phyloP scores from a whole-genome alignment of 2,329 filamentous ascomycete genomes.

The Seiridium unicorne region DNA sequence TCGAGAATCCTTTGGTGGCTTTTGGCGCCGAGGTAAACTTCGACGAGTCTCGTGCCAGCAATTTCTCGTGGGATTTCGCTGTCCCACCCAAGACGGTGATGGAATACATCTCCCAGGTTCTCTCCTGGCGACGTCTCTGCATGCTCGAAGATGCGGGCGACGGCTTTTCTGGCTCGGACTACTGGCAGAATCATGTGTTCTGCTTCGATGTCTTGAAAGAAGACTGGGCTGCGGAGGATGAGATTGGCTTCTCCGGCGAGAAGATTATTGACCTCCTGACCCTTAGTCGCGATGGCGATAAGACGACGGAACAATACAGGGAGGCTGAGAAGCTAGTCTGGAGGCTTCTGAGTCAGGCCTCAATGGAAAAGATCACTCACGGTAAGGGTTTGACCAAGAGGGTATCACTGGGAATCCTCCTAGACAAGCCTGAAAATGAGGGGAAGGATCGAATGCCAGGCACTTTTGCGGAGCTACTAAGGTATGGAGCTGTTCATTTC shows the following conservation, averaged over 20 bases:
- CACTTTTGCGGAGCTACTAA: slow-evolving; percentile 33
- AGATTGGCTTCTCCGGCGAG: slow-evolving; percentile 8
- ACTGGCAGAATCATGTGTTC: slow-evolving; percentile 16
- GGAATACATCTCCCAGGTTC: slow-evolving; percentile 37
- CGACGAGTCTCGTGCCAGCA: slow-evolving; percentile 15
- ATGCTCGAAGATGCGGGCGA: slow-evolving; percentile 22
- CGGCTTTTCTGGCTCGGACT: slow-evolving; percentile 21
- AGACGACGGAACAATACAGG: slow-evolving; percentile 16
- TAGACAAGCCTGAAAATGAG: slow-evolving; percentile 29
- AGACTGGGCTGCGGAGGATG: slow-evolving; percentile 30
- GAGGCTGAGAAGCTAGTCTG: slow-evolving; percentile 23
- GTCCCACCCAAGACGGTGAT: slow-evolving; percentile 26
- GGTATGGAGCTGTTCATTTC: slow-evolving; percentile 32
- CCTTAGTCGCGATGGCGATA: neutral
- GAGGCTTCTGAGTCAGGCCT: slow-evolving; percentile 27
- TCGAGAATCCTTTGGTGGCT: slow-evolving; percentile 20
- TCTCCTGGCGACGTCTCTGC: slow-evolving; percentile 31
- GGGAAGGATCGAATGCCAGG: slow-evolving; percentile 27
- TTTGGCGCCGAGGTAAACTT: slow-evolving; percentile 26
- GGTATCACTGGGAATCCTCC: slow-evolving; percentile 23
- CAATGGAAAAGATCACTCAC: slow-evolving; percentile 35
- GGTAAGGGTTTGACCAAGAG: slow-evolving; percentile 25
- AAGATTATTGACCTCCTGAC: slow-evolving; percentile 2
- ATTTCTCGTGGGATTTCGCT: slow-evolving; percentile 29
- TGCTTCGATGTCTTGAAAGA: slow-evolving; percentile 10